These are phyloP conservation scores for Colletotrichum chrysophilum DNA, from an alignment of 2,329 filamentous ascomycete species.

Conservation along the genomic window DNA sequence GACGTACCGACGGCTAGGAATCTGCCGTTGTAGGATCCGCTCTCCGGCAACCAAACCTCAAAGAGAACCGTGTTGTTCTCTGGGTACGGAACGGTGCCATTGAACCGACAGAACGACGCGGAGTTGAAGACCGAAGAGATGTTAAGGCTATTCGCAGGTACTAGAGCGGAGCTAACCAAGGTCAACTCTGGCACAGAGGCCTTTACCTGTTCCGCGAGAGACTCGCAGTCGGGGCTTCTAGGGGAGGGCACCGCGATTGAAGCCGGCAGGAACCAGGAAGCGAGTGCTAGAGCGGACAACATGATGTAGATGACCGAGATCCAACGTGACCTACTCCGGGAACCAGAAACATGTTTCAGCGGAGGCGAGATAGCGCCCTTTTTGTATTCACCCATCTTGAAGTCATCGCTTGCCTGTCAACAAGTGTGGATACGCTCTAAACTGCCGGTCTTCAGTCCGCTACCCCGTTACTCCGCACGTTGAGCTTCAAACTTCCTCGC, in stretches of 20 bases:
- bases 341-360: not conserved
- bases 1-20: slow-evolving; percentile 5
- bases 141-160: not conserved
- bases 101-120: not conserved
- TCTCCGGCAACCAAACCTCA: not conserved
- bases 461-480: not conserved
- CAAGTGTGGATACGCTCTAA: fast-evolving
- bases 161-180: not conserved
- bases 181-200: not conserved
- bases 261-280: not conserved
- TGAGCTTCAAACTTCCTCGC: not conserved
- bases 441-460: not conserved
- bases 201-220: not conserved
- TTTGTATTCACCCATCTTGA: not conserved
- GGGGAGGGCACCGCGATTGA: not conserved
- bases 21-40: not conserved
- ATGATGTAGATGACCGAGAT: not conserved
- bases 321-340: not conserved
- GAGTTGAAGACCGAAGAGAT: not conserved
- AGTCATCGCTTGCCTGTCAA: not conserved
- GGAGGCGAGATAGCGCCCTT: not conserved
- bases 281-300: not conserved
- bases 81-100: not conserved
- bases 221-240: not conserved
- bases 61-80: not conserved